Percentiles rank a stretch among this genome's conserved stretches.
These are phyloP conservation scores for Claviceps sp. DNA, from an alignment of 2,329 filamentous ascomycete genomes.

Conservation along the genomic window DNA sequence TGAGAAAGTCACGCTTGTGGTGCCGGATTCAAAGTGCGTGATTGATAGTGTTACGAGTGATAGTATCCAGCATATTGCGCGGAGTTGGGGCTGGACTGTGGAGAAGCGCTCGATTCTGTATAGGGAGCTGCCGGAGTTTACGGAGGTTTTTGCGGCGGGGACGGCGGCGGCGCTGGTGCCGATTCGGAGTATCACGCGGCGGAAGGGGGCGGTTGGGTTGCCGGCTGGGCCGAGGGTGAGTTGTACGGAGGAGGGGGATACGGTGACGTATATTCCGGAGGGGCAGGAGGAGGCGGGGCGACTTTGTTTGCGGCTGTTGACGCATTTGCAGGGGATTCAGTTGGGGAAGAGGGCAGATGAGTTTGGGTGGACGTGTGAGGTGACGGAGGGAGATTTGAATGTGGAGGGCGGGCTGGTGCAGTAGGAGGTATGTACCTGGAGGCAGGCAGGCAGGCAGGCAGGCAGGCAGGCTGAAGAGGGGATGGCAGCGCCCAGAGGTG, in stretches of 20 bases:
- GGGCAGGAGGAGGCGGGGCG: slow-evolving; percentile 57
- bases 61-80: slow-evolving; percentile 62
- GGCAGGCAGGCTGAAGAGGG: too few species aligned
- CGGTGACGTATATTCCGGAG: slow-evolving; percentile 40
- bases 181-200: slow-evolving; percentile 77
- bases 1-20: slow-evolving; percentile 50
- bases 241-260: slow-evolving; percentile 27
- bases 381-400: slow-evolving; percentile 32
- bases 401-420: slow-evolving; percentile 13
- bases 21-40: slow-evolving; percentile 78
- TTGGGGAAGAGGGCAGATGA: slow-evolving; percentile 63
- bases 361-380: slow-evolving; percentile 55
- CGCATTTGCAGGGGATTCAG: slow-evolving; percentile 74
- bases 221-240: slow-evolving; percentile 26
- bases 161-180: slow-evolving; percentile 87
- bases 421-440: too few species aligned
- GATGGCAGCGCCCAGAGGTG: too few species aligned
- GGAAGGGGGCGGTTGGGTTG: slow-evolving; percentile 17
- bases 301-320: slow-evolving; percentile 57
- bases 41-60: slow-evolving; percentile 80
- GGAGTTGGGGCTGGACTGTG: slow-evolving; percentile 69
- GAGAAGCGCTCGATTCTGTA: slow-evolving; percentile 62
- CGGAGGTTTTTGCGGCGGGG: slow-evolving; percentile 79
- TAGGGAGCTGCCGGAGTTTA: slow-evolving; percentile 37
- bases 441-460: too few species aligned